Evolutionary conservation across 768 basidiomycete genomes (phyloP).

Genomic region (Lepiota venenata): DNA sequence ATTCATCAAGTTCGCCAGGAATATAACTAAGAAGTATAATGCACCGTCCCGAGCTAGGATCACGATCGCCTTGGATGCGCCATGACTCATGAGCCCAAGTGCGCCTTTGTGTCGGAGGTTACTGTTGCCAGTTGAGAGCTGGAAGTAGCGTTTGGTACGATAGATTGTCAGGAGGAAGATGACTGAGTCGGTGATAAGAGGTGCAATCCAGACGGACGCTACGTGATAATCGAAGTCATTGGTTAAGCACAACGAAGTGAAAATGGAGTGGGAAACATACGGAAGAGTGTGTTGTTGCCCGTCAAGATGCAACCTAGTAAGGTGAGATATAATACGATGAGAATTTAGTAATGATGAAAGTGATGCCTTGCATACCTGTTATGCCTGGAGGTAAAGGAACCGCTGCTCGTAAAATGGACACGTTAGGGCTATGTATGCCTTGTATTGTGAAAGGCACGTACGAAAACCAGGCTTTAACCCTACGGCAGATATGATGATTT

Average conservation of each 20-base stretch:
- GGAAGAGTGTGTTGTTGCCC: constrained; percentile 18
- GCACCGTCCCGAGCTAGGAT: constrained; percentile 24
- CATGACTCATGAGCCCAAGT: constrained; percentile 1
- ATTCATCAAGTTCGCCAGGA: constrained; percentile 23
- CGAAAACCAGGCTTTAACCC: constrained; percentile 23
- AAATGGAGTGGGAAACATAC: constrained; percentile 14
- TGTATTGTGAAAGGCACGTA: constrained; percentile 10
- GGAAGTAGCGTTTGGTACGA: constrained; percentile 14
- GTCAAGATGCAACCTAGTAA: constrained; percentile 24
- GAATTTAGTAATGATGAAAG: not conserved
- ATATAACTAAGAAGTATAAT: constrained; percentile 25
- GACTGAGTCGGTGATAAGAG: constrained; percentile 19
- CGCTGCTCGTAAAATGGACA: constrained; percentile 11
- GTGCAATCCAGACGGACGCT: constrained; percentile 25
- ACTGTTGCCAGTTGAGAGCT: not conserved
- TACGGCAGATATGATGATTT: constrained; percentile 22
- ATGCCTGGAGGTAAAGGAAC: constrained; percentile 22
- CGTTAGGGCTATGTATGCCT: not conserved
- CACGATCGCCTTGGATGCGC: constrained; percentile 16
- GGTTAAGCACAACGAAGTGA: too few species aligned
- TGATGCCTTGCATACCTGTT: constrained; percentile 15
- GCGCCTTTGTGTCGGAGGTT: not conserved
- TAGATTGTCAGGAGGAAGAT: constrained; percentile 18
- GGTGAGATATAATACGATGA: not conserved
- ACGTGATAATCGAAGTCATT: not conserved